Evolutionary conservation across 2,329 filamentous ascomycete species (phyloP), one percentile per base, ranked within the genome.

Genomic region (Colletotrichum agaves): DNA sequence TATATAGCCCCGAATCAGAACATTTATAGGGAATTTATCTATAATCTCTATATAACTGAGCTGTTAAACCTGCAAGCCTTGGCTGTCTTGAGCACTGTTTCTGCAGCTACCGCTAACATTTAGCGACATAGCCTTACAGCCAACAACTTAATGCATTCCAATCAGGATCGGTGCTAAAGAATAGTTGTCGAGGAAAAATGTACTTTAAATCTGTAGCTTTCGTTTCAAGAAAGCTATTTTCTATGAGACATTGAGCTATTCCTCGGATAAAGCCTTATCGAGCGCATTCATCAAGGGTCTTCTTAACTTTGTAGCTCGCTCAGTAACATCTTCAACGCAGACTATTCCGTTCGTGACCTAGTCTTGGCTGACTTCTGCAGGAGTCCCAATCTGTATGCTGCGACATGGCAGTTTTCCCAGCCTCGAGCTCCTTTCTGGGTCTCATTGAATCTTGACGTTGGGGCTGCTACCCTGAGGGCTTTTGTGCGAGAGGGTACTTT

Each of bases 381-480:
- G 82, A n/a, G 90, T 83, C 1, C 88, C 88, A 69, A 90, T 85
- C 78, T 90, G 88, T 33, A 90, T 87, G 72, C 86, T 88, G 46
- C 88, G 78, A 72, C 86, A 82, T 7, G 72, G 74, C 58, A 89
- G 69, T 69, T 77, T 79, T 11, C 75, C 81, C 11, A 89, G 73
- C 39, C 74, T 39, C 13, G 83, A 74, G 23, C 80, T 79, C 19
- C 88, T 73, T 73, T 90, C 88, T 0, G 88, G 88, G 75, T 90
- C 88, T 88, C 88, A 91, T 73, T 90, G 88, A 7, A 90, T 80
- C n/a, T 83, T 80, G 0, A 90, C 86, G 17, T 77, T 73, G 4
- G 61, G 59, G 58, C 61, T 55, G 13, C 65, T 52, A 7, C 21
- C 31, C 7, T 41, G 31, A 11, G n/a, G 27, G 5, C 4, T 37